Conservation (phyloP, 2,329 filamentous ascomycete genomes). For the Fusarium abutilonis region DNA sequence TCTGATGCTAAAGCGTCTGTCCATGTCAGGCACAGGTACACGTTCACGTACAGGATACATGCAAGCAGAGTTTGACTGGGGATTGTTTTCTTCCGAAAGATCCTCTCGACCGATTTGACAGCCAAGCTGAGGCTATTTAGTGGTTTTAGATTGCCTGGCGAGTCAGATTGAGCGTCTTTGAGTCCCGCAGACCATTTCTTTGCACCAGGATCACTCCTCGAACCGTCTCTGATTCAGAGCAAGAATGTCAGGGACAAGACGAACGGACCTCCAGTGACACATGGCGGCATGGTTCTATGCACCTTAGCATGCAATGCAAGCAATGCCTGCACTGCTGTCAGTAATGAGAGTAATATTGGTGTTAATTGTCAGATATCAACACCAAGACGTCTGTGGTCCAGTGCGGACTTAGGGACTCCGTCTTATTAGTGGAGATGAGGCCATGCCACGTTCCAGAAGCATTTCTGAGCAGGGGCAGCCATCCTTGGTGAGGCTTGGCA, state of each 20-base stretch:
- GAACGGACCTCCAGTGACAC: neutral
- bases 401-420: constrained; percentile 1
- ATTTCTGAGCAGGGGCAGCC: constrained; percentile 25
- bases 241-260: neutral
- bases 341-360: constrained; percentile 18
- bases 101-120: constrained; percentile 40
- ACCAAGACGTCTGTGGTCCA: constrained; percentile 2
- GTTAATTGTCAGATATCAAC: constrained; percentile 9
- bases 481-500: constrained; percentile 8
- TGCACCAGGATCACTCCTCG: constrained; percentile 18
- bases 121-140: constrained; percentile 26
- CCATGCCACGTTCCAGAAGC: constrained; percentile 43
- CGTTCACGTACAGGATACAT: constrained; percentile 15
- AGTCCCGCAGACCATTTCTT: constrained; percentile 25
- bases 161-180: constrained; percentile 45
- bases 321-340: constrained; percentile 24
- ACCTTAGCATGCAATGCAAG: constrained; percentile 42
- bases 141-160: constrained; percentile 32
- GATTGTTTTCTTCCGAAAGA: constrained; percentile 19
- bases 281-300: constrained; percentile 17
- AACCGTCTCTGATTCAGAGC: constrained; percentile 6
- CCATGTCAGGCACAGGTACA: constrained; percentile 23
- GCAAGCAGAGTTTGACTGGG: neutral
- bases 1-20: neutral
- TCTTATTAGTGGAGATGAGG: constrained; percentile 34